Evolutionary conservation across 495 filamentous ascomycete species (phyloP).

Genomic region (Gamarada debralockiae): DNA sequence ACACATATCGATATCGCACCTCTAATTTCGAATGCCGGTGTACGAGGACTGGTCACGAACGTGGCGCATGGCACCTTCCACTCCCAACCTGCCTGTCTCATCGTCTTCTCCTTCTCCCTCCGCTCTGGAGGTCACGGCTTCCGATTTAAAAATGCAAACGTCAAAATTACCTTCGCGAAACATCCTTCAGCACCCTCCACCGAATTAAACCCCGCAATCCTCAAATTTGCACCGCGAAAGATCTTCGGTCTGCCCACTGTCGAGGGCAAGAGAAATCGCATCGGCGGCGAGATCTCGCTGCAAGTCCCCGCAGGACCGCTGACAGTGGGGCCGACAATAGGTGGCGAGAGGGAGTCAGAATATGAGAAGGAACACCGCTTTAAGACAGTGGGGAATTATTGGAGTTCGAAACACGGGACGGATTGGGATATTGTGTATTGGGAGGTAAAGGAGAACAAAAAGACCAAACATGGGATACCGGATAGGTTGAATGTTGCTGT

Average conservation of each 20-base stretch:
- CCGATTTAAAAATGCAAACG: background rate
- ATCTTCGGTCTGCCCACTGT: background rate
- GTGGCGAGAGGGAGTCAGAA: background rate
- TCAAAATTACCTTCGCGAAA: background rate
- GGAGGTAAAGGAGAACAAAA: background rate
- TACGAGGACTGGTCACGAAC: conserved; percentile 2
- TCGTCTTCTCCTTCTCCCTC: conserved; percentile 1
- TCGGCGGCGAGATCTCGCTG: conserved; percentile 1
- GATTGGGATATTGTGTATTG: conserved; percentile 5
- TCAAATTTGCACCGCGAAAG: conserved; percentile 1
- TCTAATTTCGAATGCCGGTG: conserved; percentile 1
- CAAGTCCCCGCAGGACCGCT: background rate
- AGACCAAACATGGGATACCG: background rate
- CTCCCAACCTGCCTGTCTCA: background rate
- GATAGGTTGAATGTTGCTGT: background rate
- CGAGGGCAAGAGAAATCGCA: background rate
- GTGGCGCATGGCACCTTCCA: conserved; percentile 2
- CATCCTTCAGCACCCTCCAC: background rate
- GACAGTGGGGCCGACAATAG: background rate
- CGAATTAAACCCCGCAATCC: background rate
- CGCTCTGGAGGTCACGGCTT: background rate
- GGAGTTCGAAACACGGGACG: background rate
- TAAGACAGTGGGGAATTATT: background rate
- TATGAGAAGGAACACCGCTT: conserved; percentile 5
- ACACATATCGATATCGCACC: conserved; percentile 1